Percentiles rank a stretch among this genome's conserved stretches.
These are phyloP conservation scores for Colletotrichum camelliae DNA, from an alignment of 2,329 filamentous ascomycete species.

Conservation along the genomic window DNA sequence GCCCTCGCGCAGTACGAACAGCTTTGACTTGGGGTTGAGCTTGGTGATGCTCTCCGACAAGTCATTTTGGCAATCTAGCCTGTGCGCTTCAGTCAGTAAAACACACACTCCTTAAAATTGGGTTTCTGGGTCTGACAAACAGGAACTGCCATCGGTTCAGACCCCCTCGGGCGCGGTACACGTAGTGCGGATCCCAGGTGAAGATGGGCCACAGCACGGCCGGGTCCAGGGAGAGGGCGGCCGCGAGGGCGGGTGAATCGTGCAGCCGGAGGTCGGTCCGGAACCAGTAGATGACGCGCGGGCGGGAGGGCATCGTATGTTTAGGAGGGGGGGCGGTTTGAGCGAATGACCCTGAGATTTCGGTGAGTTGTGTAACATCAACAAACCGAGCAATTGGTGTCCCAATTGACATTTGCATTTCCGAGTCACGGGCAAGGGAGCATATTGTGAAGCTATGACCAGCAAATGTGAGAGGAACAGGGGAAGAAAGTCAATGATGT, in stretches of 20 bases:
- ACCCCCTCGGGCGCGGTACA: constrained; percentile 73
- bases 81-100: constrained; percentile 26
- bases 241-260: constrained; percentile 76
- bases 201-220: constrained; percentile 76
- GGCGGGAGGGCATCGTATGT: constrained; percentile 1
- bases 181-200: constrained; percentile 83
- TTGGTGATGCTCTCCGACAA: constrained; percentile 70
- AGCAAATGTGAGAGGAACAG: neutral
- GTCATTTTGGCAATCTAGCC: constrained; percentile 76
- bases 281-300: constrained; percentile 75
- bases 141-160: constrained; percentile 79
- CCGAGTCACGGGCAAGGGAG: neutral
- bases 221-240: constrained; percentile 73
- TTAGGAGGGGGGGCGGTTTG: neutral
- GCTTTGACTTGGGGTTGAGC: constrained; percentile 73
- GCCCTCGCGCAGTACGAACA: constrained; percentile 75
- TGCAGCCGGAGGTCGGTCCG: constrained; percentile 79
- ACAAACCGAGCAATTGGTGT: neutral
- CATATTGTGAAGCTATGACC: neutral
- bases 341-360: neutral
- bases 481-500: constrained; percentile 42
- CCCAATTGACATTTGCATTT: neutral
- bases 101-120: neutral
- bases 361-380: neutral
- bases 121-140: constrained; percentile 35